A percentile compares a stretch with the other conserved stretches of the same genome.
Evolutionary conservation across 495 filamentous ascomycete species (phyloP).

Genomic region (Aspergillus nanangensis): DNA sequence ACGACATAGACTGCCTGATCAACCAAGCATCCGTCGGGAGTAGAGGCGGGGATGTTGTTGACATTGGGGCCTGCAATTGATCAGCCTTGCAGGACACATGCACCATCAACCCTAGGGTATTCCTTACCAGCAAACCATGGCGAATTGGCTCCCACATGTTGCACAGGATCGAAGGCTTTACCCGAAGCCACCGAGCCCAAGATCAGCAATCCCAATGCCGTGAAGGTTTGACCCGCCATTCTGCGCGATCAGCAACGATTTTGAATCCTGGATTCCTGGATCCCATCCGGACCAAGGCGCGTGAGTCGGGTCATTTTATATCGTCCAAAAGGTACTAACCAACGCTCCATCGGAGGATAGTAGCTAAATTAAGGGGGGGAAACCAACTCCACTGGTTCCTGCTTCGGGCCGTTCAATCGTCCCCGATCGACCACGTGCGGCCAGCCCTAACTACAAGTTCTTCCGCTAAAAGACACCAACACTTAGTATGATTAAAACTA

Average conservation of each 20-base stretch:
- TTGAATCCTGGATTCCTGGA: no score
- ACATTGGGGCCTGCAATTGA: conserved; percentile 43
- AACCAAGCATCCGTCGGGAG: conserved; percentile 48
- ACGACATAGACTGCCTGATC: conserved; percentile 50
- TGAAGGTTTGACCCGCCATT: neutral
- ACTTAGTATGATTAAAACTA: no score
- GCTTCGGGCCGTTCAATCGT: conserved; percentile 2
- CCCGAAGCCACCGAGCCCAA: conserved; percentile 4
- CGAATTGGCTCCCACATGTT: conserved; percentile 49
- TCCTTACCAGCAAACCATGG: conserved; percentile 47
- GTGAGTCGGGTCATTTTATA: no score
- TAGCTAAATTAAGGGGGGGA: neutral
- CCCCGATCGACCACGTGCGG: conserved; percentile 5
- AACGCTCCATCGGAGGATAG: no score
- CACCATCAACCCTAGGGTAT: neutral
- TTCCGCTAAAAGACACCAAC: neutral
- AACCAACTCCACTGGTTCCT: no score
- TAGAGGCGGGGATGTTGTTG: conserved; percentile 40
- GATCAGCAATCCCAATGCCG: conserved; percentile 3
- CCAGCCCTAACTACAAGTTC: neutral
- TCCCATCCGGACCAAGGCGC: no score
- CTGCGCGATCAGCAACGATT: no score
- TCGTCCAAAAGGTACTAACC: no score
- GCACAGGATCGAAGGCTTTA: conserved; percentile 26
- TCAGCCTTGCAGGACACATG: neutral